Evolutionary conservation across 2,329 filamentous ascomycete genomes (phyloP).

Genomic region (Emmonsiellopsis sp.): DNA sequence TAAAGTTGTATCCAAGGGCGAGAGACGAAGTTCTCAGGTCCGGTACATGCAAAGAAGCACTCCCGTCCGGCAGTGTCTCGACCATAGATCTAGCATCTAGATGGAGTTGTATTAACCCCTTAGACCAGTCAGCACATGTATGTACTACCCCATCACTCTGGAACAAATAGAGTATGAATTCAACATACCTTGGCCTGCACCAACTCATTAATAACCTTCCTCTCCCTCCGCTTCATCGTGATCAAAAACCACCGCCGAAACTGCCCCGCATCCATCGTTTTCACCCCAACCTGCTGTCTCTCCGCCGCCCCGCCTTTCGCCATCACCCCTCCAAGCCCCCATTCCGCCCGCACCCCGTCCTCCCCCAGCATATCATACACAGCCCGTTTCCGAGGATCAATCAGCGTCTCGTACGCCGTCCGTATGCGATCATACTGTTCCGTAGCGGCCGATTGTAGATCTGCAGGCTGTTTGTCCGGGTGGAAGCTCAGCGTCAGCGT

Average conservation of each 20-base stretch:
- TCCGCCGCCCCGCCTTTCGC: slow-evolving; percentile 21
- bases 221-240: slow-evolving; percentile 31
- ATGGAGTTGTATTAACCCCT: slow-evolving; percentile 25
- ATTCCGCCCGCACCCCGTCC: slow-evolving; percentile 31
- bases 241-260: slow-evolving; percentile 33
- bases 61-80: slow-evolving; percentile 19
- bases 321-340: slow-evolving; percentile 24
- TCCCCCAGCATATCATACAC: slow-evolving; percentile 35
- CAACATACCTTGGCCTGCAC: slow-evolving; percentile 27
- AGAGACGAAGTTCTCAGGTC: slow-evolving; percentile 17
- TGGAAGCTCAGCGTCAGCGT: slow-evolving; percentile 35
- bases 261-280: slow-evolving; percentile 27
- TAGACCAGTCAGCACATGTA: background rate
- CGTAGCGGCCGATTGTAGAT: slow-evolving; percentile 27
- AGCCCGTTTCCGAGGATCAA: slow-evolving; percentile 31
- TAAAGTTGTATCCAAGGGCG: slow-evolving; percentile 26
- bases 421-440: slow-evolving; percentile 30
- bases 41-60: slow-evolving; percentile 22
- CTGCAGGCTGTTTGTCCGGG: slow-evolving; percentile 35
- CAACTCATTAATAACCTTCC: slow-evolving; percentile 25
- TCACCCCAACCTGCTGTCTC: slow-evolving; percentile 25
- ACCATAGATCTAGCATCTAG: slow-evolving; percentile 28
- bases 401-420: slow-evolving; percentile 33
- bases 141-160: background rate
- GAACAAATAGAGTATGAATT: slow-evolving; percentile 1